phyloP scores from a whole-genome alignment of 805 yeast species.

The Naumovozyma baii region DNA sequence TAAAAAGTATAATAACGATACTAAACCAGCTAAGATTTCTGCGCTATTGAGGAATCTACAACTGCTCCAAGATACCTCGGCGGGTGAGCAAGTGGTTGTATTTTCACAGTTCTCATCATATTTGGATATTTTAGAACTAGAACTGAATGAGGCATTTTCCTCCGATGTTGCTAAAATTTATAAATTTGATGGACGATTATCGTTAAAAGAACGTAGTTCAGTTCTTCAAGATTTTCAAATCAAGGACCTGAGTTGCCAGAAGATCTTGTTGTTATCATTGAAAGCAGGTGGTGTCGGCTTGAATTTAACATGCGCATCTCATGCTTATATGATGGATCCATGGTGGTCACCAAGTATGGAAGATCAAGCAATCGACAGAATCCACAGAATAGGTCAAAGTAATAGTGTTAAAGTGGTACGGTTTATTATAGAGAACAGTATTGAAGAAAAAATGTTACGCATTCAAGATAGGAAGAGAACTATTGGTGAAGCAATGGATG shows the following conservation, averaged over 20 bases:
- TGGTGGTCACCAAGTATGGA: constrained; percentile 96
- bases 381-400: constrained; percentile 83
- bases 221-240: constrained; percentile 47
- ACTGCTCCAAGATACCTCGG: constrained; percentile 42
- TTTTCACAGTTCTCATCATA: constrained; percentile 86
- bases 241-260: constrained; percentile 26
- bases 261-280: constrained; percentile 58
- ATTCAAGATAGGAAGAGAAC: constrained; percentile 80
- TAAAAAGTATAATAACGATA: constrained; percentile 22
- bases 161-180: constrained; percentile 31
- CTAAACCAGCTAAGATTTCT: constrained; percentile 61
- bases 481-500: constrained; percentile 70
- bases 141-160: constrained; percentile 42
- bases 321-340: constrained; percentile 88
- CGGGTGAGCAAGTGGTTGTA: constrained; percentile 69
- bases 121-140: constrained; percentile 62
- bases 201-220: constrained; percentile 51
- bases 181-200: constrained; percentile 77
- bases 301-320: constrained; percentile 74
- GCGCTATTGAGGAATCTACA: constrained; percentile 56
- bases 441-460: constrained; percentile 79
- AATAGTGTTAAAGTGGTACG: constrained; percentile 63
- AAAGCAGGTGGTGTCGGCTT: constrained; percentile 95
- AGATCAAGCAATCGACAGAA: constrained; percentile 83
- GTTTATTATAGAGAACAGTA: constrained; percentile 72